A percentile compares a stretch with the other conserved stretches of the same genome.
Evolutionary conservation across 2,329 filamentous ascomycete genomes (phyloP).

Genomic region (Annulohypoxylon truncatum): DNA sequence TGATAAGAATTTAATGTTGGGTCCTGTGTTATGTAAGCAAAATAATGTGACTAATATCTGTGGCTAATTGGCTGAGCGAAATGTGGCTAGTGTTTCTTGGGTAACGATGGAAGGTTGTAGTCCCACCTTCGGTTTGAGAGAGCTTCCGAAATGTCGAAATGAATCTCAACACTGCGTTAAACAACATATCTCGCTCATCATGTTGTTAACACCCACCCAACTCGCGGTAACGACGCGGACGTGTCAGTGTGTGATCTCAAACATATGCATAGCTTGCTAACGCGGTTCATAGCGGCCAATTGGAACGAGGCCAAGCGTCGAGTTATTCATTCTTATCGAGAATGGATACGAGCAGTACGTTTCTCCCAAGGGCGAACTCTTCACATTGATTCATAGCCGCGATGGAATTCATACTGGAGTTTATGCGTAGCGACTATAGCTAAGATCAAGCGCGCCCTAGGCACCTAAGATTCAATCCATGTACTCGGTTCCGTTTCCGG

Average conservation of each 20-base stretch:
- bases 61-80: not conserved
- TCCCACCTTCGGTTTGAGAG: constrained; percentile 33
- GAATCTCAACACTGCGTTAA: constrained; percentile 46
- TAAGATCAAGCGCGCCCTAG: constrained; percentile 61
- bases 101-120: not conserved
- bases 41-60: constrained; percentile 37
- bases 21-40: not conserved
- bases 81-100: constrained; percentile 40
- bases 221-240: constrained; percentile 84
- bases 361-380: constrained; percentile 15
- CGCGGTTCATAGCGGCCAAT: constrained; percentile 74
- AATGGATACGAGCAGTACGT: constrained; percentile 95
- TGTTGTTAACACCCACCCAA: constrained; percentile 93
- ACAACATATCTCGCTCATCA: constrained; percentile 62
- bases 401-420: not conserved
- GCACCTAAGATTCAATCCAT: constrained; percentile 96
- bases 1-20: not conserved
- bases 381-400: constrained; percentile 1
- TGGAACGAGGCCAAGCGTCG: constrained; percentile 89
- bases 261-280: constrained; percentile 49
- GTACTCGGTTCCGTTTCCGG: constrained; percentile 92
- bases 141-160: constrained; percentile 48
- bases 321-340: constrained; percentile 89
- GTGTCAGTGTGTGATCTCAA: constrained; percentile 65
- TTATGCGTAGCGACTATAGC: not conserved